Base-by-base conservation (phyloP, 1,284 basidiomycete species). In the Pholiota adiposa region DNA sequence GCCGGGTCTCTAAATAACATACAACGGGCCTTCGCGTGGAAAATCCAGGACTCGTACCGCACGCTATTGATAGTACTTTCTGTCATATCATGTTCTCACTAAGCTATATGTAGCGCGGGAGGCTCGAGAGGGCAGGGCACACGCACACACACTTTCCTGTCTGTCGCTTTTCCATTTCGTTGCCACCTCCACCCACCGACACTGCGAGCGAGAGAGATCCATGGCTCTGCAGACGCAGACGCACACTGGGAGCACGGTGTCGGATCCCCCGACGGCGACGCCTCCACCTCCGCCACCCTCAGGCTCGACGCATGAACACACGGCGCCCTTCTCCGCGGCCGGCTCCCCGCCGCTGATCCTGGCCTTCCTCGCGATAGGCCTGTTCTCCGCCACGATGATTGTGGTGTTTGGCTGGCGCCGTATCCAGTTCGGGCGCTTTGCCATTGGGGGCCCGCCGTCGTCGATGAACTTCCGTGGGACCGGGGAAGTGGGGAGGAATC, bases 301-400 rank as follows among this genome's bases (percentile, higher is more conserved):
- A n/a, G n/a, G n/a, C n/a, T n/a, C 54, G 52, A 11, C 58, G 19
- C 56, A 56, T 25, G 21, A 29, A 16, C 58, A 59, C 27, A 29
- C 51, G 19, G 41, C 12, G 38, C 31, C 44, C 21, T 66, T 75
- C 58, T 69, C 78, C 41, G 61, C 72, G 6, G 54, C 69, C 8
- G 69, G 64, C 1, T 82, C 82, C 0, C 80, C 80, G 0, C 79
- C 81, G 2, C 73, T 84, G 53, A 79, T 85, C 43, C 70, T 85
- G 19, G 81, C 78, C 2, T 80, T 84, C 63, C 69, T 85, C n/a
- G 77, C 78, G 14, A 77, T 84, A 38, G 81, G 79, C 5, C 62
- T 85, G 11, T 81, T 83, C 63, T 70, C 70, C 21, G 62, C 75
- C 23, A 73, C 73, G 0, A 77, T 83, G 73, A 59, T 79, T 5